Percentiles rank a stretch among this genome's conserved stretches.
phyloP scores from a whole-genome alignment of 106 monocot species.

The Apostasia shenzhenica region DNA sequence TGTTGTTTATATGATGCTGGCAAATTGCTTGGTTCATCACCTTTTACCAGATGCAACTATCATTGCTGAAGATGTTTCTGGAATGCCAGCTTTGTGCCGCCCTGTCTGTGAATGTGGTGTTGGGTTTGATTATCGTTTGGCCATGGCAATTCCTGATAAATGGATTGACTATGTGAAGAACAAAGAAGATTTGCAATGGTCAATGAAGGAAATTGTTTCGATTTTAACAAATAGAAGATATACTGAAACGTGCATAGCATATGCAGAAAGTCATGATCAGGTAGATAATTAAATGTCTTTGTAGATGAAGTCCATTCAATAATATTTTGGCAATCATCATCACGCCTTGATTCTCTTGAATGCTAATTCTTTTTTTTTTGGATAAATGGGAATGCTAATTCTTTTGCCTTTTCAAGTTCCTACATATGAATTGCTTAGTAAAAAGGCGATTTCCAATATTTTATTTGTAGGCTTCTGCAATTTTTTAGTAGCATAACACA shows the following conservation, averaged over 20 bases:
- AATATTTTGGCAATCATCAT: background rate
- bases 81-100: conserved; percentile 75
- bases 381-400: too few species aligned
- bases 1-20: conserved; percentile 91
- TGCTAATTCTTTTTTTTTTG: too few species aligned
- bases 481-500: too few species aligned
- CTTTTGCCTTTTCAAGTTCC: too few species aligned
- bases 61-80: conserved; percentile 96
- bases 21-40: conserved; percentile 54
- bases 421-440: too few species aligned
- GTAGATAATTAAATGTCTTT: conserved; percentile 23
- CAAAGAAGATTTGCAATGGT: conserved; percentile 67
- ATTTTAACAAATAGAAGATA: conserved; percentile 82
- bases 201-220: conserved; percentile 62
- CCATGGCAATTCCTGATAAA: conserved; percentile 92
- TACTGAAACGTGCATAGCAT: conserved; percentile 79
- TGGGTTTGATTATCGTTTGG: conserved; percentile 84
- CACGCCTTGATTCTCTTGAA: background rate
- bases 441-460: too few species aligned
- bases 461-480: too few species aligned
- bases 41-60: conserved; percentile 73
- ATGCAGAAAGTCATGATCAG: conserved; percentile 98
- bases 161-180: conserved; percentile 93
- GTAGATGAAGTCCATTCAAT: background rate
- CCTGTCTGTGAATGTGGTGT: conserved; percentile 77